A percentile compares a stretch with the other conserved stretches of the same genome.
Conservation (phyloP, 192 early-diverging fungal genomes). For the Coemansia reversa region DNA sequence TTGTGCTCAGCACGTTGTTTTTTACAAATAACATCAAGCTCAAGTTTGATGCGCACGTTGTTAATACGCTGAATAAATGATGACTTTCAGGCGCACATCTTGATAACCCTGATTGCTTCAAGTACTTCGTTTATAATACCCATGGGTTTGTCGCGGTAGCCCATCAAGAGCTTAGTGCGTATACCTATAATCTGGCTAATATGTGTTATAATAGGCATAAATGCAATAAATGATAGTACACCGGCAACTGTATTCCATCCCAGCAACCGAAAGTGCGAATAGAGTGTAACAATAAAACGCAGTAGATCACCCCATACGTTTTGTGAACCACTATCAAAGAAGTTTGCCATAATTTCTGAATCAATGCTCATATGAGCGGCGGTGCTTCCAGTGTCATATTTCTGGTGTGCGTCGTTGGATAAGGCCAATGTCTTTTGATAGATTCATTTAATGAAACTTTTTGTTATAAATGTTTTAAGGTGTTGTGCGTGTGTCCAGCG, state of each 20-base stretch:
- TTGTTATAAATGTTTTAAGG: background rate
- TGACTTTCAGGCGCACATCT: conserved; percentile 91
- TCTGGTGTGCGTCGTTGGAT: conserved; percentile 57
- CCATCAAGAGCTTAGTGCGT: too few relatives aligned
- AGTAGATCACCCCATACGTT: conserved; percentile 44
- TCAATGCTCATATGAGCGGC: conserved; percentile 67
- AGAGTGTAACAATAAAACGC: conserved; percentile 9
- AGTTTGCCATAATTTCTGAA: conserved; percentile 10
- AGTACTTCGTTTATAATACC: conserved; percentile 83
- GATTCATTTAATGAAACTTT: background rate
- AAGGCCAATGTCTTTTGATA: conserved; percentile 19
- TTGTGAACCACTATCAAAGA: conserved; percentile 1
- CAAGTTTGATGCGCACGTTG: conserved; percentile 64
- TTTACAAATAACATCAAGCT: conserved; percentile 72
- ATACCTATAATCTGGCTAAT: too few relatives aligned
- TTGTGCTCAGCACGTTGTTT: too few relatives aligned
- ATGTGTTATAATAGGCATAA: conserved; percentile 60
- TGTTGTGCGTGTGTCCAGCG: background rate
- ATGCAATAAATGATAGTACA: conserved; percentile 32
- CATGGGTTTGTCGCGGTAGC: conserved; percentile 56
- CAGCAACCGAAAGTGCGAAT: conserved; percentile 16
- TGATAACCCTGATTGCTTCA: conserved; percentile 93
- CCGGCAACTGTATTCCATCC: conserved; percentile 20
- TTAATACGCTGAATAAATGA: conserved; percentile 67
- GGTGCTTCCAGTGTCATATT: conserved; percentile 76